Percentiles rank a stretch among this genome's conserved stretches.
Evolutionary conservation across 1,139 yeast genomes (phyloP).

Genomic region (Taphrina wiesneri): DNA sequence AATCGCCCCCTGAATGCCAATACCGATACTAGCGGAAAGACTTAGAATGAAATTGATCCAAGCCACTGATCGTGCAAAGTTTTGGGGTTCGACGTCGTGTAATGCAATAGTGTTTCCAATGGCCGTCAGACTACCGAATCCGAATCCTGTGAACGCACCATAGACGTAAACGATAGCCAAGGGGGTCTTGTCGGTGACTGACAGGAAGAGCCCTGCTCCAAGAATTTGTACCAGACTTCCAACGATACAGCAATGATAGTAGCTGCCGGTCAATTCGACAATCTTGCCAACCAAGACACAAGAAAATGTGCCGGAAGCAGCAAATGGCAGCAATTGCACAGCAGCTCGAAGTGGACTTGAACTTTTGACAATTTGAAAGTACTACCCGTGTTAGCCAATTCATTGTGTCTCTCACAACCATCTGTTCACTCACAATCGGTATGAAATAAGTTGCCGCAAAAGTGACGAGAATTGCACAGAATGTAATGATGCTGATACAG

Average conservation of each 20-base stretch:
- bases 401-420: not conserved
- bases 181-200: not conserved
- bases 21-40: not conserved
- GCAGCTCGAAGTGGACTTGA: constrained; percentile 17
- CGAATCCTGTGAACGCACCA: not conserved
- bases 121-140: constrained; percentile 2
- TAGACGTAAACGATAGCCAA: not conserved
- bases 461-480: constrained; percentile 7
- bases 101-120: not conserved
- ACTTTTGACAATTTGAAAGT: constrained; percentile 16
- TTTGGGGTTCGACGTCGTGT: not conserved
- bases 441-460: constrained; percentile 3
- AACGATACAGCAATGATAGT: constrained; percentile 2
- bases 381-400: not conserved
- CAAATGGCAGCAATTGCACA: constrained; percentile 7
- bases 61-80: not conserved
- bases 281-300: constrained; percentile 14
- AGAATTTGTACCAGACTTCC: constrained; percentile 4
- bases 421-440: not conserved
- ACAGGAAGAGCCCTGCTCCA: constrained; percentile 7
- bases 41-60: not conserved
- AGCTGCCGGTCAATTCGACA: constrained; percentile 3
- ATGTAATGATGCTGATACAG: not conserved
- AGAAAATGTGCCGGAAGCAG: not conserved
- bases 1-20: not conserved